Evolutionary conservation across 768 basidiomycete species (phyloP).

Genomic region (Imleria badia): DNA sequence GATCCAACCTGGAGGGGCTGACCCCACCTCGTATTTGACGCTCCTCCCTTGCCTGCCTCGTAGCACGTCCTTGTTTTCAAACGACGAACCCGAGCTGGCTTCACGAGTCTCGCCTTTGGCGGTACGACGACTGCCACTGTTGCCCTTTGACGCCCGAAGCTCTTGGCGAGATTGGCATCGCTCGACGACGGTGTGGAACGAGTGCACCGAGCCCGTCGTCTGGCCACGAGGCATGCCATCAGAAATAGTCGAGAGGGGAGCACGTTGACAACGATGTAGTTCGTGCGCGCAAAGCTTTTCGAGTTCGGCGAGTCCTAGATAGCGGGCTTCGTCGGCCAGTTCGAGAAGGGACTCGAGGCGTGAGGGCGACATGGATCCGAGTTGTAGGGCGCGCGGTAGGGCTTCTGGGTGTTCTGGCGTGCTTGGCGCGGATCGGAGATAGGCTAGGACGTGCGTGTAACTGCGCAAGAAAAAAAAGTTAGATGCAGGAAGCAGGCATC

Average conservation of each 20-base stretch:
- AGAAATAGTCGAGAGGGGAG: constrained; percentile 36
- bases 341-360: constrained; percentile 69
- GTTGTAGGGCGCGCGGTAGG: constrained; percentile 62
- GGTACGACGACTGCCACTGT: background rate
- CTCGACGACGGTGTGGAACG: constrained; percentile 61
- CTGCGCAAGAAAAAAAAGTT: constrained; percentile 34
- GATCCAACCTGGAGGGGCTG: constrained; percentile 51
- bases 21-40: constrained; percentile 2
- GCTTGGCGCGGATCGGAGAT: constrained; percentile 59
- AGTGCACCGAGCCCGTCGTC: constrained; percentile 55
- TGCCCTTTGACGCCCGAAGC: constrained; percentile 3
- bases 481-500: background rate
- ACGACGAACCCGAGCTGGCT: constrained; percentile 9
- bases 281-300: constrained; percentile 67
- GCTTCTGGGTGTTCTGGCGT: constrained; percentile 46
- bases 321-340: constrained; percentile 76
- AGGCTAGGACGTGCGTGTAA: constrained; percentile 68
- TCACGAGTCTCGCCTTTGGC: background rate
- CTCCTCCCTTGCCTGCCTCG: constrained; percentile 9
- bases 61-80: constrained; percentile 12
- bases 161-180: constrained; percentile 37
- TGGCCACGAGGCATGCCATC: constrained; percentile 42
- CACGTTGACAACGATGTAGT: constrained; percentile 50
- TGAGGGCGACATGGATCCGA: constrained; percentile 41
- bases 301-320: constrained; percentile 67